Evolutionary conservation across 2,329 filamentous ascomycete species (phyloP).

Genomic region (Alternaria atra): DNA sequence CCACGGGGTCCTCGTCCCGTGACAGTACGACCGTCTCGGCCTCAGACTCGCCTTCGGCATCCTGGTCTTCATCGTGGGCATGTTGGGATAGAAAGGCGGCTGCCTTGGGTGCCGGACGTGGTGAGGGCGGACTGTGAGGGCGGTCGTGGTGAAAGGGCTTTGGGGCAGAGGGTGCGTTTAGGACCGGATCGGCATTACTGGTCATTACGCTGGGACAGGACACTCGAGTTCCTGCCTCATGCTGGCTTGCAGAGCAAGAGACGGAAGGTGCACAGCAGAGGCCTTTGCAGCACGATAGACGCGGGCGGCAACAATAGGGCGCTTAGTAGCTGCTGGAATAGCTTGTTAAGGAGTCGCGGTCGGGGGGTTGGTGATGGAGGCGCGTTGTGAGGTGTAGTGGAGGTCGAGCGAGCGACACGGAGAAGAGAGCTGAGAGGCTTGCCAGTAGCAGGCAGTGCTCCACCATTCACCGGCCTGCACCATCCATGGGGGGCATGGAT

Average conservation of each 20-base stretch:
- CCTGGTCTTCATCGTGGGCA: slow-evolving; percentile 38
- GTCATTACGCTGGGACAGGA: slow-evolving; percentile 53
- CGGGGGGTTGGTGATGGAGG: slow-evolving; percentile 19
- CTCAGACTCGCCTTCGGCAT: slow-evolving; percentile 57
- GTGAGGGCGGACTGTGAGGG: slow-evolving; percentile 24
- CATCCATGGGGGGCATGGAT: slow-evolving; percentile 19
- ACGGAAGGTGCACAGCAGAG: slow-evolving; percentile 15
- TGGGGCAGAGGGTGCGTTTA: slow-evolving; percentile 40
- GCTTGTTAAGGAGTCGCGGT: slow-evolving; percentile 16
- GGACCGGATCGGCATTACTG: slow-evolving; percentile 49
- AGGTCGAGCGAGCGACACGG: slow-evolving; percentile 26
- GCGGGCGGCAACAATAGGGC: slow-evolving; percentile 30
- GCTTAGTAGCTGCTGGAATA: slow-evolving; percentile 27
- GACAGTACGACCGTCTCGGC: slow-evolving; percentile 60
- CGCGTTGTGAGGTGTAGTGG: slow-evolving; percentile 21
- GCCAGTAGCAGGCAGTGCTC: slow-evolving; percentile 21
- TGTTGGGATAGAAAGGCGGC: slow-evolving; percentile 19
- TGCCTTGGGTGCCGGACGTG: slow-evolving; percentile 24
- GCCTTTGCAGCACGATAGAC: not conserved
- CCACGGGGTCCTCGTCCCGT: slow-evolving; percentile 52
- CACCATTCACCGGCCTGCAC: slow-evolving; percentile 32
- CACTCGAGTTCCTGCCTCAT: slow-evolving; percentile 51
- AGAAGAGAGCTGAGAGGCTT: slow-evolving; percentile 28
- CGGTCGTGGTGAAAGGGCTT: slow-evolving; percentile 20
- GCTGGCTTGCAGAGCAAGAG: slow-evolving; percentile 44